These are phyloP conservation scores for Pseudodiploospora longispora DNA, from an alignment of 2,329 filamentous ascomycete species.

Conservation along the genomic window DNA sequence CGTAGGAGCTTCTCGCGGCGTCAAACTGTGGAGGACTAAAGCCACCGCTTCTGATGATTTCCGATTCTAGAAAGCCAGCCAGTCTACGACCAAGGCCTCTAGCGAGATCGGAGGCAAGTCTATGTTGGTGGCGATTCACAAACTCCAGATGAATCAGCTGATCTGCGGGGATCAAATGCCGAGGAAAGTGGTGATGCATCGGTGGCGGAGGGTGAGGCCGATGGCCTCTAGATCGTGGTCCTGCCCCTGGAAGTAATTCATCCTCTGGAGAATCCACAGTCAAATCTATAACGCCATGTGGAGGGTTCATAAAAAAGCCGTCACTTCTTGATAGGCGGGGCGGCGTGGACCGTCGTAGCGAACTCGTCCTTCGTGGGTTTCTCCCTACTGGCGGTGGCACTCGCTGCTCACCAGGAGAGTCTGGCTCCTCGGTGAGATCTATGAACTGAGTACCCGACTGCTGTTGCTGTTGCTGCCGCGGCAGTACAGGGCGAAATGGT, in stretches of 20 bases:
- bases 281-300: slow-evolving; percentile 40
- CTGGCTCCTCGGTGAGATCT: slow-evolving; percentile 43
- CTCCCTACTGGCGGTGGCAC: slow-evolving; percentile 18
- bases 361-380: slow-evolving; percentile 35
- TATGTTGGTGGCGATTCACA: slow-evolving; percentile 10
- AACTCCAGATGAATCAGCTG: slow-evolving; percentile 20
- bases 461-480: slow-evolving; percentile 9
- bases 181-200: slow-evolving; percentile 5
- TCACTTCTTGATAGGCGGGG: slow-evolving; percentile 37
- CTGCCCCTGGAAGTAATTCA: slow-evolving; percentile 13
- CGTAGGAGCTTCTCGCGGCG: slow-evolving; percentile 22
- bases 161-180: slow-evolving; percentile 10
- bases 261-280: slow-evolving; percentile 37
- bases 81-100: slow-evolving; percentile 17
- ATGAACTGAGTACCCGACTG: slow-evolving; percentile 28
- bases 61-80: slow-evolving; percentile 17
- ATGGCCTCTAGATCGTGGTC: slow-evolving; percentile 6
- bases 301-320: slow-evolving; percentile 30
- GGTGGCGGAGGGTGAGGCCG: slow-evolving; percentile 10
- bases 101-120: slow-evolving; percentile 12
- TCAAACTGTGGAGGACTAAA: slow-evolving; percentile 15
- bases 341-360: slow-evolving; percentile 28
- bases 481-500: neutral
- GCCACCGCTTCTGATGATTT: slow-evolving; percentile 10
- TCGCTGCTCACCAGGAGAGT: slow-evolving; percentile 34